Evolutionary conservation across 257 asterid species (phyloP).

Genomic region (Nicotiana obtusifolia): DNA sequence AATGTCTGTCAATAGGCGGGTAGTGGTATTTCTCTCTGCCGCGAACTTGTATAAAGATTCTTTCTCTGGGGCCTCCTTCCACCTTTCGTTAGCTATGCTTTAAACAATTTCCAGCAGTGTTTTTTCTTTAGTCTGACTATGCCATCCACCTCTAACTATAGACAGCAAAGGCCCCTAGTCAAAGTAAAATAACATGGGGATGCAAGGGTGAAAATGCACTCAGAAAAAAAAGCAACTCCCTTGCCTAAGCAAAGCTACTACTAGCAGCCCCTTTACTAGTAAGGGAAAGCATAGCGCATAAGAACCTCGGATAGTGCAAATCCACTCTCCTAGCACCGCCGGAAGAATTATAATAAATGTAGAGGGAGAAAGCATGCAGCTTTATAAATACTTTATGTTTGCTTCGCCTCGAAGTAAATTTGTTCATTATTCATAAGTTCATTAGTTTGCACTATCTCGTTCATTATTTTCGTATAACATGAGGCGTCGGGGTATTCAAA

Average conservation of each 20-base stretch:
- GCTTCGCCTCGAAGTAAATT: not conserved
- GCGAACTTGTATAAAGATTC: not conserved
- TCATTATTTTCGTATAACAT: not conserved
- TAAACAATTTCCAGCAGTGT: not conserved
- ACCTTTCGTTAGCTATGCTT: not conserved
- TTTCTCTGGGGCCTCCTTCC: not conserved
- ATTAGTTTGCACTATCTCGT: not conserved
- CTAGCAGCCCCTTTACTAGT: not conserved
- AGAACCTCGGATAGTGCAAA: not conserved
- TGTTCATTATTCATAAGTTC: not conserved
- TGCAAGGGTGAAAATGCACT: not conserved
- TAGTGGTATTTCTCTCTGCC: not conserved
- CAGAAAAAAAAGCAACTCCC: not conserved
- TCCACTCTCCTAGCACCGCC: not conserved
- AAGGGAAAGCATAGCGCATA: not conserved
- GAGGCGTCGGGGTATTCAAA: not conserved
- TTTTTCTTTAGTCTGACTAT: not conserved
- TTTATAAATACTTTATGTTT: not conserved
- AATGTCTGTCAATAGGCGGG: not conserved
- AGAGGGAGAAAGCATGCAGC: not conserved
- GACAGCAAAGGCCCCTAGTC: not conserved
- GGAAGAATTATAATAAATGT: not conserved
- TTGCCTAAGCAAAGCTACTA: not conserved
- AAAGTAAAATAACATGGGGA: not conserved
- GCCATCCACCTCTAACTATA: not conserved